Conservation (phyloP, 352 stramenopile species). For the Phytophthora cryptogea region DNA sequence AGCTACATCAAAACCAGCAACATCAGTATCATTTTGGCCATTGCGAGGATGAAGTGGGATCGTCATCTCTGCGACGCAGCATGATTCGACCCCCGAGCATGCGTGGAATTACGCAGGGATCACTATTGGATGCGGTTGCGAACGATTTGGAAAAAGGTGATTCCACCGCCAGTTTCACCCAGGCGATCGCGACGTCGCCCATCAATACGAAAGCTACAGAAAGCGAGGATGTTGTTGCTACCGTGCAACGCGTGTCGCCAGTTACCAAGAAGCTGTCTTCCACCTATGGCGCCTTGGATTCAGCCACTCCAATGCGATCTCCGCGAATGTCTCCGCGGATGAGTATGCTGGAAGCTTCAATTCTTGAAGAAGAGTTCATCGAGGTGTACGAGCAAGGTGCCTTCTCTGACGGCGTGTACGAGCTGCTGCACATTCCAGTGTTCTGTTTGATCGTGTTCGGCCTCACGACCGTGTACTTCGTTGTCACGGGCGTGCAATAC, state of each 20-base stretch:
- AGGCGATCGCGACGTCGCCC: conserved; percentile 24
- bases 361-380: conserved; percentile 77
- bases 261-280: conserved; percentile 33
- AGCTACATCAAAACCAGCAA: conserved; percentile 76
- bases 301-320: conserved; percentile 38
- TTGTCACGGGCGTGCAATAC: conserved; percentile 87
- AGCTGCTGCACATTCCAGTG: conserved; percentile 70
- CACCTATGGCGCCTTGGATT: conserved; percentile 65
- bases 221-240: conserved; percentile 12
- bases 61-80: conserved; percentile 39
- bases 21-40: conserved; percentile 64
- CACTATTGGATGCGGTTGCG: conserved; percentile 21
- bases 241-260: conserved; percentile 30
- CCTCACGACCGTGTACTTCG: conserved; percentile 84
- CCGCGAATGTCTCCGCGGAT: conserved; percentile 48
- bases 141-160: conserved; percentile 32
- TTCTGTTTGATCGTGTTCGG: conserved; percentile 81
- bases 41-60: conserved; percentile 50
- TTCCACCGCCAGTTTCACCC: conserved; percentile 9
- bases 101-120: conserved; percentile 20
- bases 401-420: conserved; percentile 63
- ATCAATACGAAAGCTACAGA: conserved; percentile 11
- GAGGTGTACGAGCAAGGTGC: conserved; percentile 71
- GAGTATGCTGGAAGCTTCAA: conserved; percentile 66
- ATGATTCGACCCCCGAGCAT: conserved; percentile 37